Evolutionary conservation across 768 basidiomycete species (phyloP), one percentile per base, ranked within the genome.

Genomic region (Hebeloma cylindrosporum): DNA sequence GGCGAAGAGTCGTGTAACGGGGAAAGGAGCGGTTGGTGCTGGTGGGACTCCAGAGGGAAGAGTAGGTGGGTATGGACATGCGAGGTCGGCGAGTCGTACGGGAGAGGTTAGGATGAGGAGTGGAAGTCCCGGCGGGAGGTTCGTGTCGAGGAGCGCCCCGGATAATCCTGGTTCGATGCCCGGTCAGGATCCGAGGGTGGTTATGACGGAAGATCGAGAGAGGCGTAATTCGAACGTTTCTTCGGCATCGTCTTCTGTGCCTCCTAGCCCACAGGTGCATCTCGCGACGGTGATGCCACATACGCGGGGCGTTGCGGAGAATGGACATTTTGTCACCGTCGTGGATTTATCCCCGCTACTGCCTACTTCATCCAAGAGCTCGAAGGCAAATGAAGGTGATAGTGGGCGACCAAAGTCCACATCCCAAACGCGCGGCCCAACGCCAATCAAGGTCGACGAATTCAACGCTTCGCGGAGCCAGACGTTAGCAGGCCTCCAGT

Each of bases 111-210:
- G 62, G 37, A 55, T 67, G 56, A 10, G 43, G 60, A 40, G 51
- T 53, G 23, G 56, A 57, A 34, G 66, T 59, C 33, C 34, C 16
- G 35, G 41, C 29, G 65, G 63, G 37, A 60, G 69, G 56, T 75
- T 80, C 53, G 81, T 81, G 56, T 85, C 83, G 37, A 68, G 76
- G 60, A 84, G 82, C 54, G 82, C 83, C 1, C 84, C 84, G 6
- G 75, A 73, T 30, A 65, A 66, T 20, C 51, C 25, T 2, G 35
- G 22, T 29, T 51, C 8, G 9, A 18, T 35, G 14, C n/a, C n/a
- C n/a, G 33, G 33, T 7, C 14, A 18, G 4, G 33, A 17, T 7
- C n/a, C 5, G 18, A 17, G 9, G 55, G 30, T 10, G 39, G 20
- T 9, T 41, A 38, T 20, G 45, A 21, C 25, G 35, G 29, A 21